A percentile compares a stretch with the other conserved stretches of the same genome.
phyloP scores from a whole-genome alignment of 345 rosid genomes.

The Citrus unshiu region DNA sequence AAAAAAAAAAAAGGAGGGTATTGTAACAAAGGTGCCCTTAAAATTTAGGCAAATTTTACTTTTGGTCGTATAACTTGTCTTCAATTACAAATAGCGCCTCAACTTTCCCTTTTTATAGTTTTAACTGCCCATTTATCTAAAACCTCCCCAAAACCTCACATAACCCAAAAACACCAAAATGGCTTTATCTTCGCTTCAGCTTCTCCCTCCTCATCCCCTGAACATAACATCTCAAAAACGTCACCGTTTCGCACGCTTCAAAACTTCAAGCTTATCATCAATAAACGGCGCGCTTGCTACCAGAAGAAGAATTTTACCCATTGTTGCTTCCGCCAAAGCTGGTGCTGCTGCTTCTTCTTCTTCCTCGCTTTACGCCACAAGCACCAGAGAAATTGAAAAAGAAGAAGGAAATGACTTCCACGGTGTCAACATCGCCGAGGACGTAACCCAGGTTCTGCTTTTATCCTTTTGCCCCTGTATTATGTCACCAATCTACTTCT shows the following conservation, averaged over 20 bases:
- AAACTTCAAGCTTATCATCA: slow-evolving; percentile 13
- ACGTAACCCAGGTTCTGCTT: slow-evolving; percentile 61
- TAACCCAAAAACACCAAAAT: slow-evolving; percentile 4
- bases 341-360: slow-evolving; percentile 32
- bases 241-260: slow-evolving; percentile 13
- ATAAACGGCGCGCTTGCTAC: slow-evolving; percentile 7
- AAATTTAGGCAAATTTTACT: neutral
- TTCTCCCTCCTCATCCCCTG: slow-evolving; percentile 27
- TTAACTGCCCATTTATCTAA: slow-evolving; percentile 7
- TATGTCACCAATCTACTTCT: neutral
- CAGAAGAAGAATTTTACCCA: slow-evolving; percentile 9
- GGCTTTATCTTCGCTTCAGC: slow-evolving; percentile 43
- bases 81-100: neutral
- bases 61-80: neutral
- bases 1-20: too few relatives aligned
- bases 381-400: slow-evolving; percentile 15
- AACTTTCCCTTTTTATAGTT: neutral
- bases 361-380: slow-evolving; percentile 20
- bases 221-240: slow-evolving; percentile 10
- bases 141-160: slow-evolving; percentile 33
- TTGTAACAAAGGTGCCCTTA: neutral
- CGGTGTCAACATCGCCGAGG: slow-evolving; percentile 67
- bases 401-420: slow-evolving; percentile 26
- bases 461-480: neutral
- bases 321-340: slow-evolving; percentile 30